phyloP scores from a whole-genome alignment of 768 basidiomycete genomes.

The Suillus plorans region DNA sequence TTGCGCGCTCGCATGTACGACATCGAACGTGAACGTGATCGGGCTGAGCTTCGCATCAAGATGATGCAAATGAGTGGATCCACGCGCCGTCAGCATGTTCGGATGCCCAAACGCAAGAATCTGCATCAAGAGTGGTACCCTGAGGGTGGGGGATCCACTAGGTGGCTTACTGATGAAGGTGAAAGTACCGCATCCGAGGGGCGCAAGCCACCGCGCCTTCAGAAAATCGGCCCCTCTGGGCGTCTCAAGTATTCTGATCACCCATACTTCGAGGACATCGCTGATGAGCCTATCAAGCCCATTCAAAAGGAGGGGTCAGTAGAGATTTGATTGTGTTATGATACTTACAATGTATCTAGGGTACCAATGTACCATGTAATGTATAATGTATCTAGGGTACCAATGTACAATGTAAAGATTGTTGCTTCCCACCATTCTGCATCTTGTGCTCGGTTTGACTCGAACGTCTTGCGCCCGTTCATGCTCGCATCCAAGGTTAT shows the following conservation, averaged over 20 bases:
- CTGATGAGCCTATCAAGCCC: not conserved
- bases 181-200: not conserved
- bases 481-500: too few relatives aligned
- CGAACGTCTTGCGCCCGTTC: too few relatives aligned
- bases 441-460: too few relatives aligned
- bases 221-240: too few relatives aligned
- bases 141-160: not conserved
- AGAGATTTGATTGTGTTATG: not conserved
- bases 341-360: too few relatives aligned
- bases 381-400: too few relatives aligned
- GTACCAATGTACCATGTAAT: too few relatives aligned
- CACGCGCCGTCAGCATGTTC: not conserved
- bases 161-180: not conserved
- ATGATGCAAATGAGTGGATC: slow-evolving; percentile 7
- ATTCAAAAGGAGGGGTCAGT: not conserved
- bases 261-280: not conserved
- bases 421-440: too few relatives aligned
- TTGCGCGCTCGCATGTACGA: slow-evolving; percentile 18
- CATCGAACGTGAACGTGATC: slow-evolving; percentile 15
- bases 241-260: not conserved
- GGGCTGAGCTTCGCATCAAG: slow-evolving; percentile 15
- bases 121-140: too few relatives aligned
- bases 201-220: not conserved
- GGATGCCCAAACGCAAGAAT: too few relatives aligned
- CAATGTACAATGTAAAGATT: too few relatives aligned